Evolutionary conservation across 2,329 filamentous ascomycete species (phyloP).

Genomic region (Epichloe uncinata): DNA sequence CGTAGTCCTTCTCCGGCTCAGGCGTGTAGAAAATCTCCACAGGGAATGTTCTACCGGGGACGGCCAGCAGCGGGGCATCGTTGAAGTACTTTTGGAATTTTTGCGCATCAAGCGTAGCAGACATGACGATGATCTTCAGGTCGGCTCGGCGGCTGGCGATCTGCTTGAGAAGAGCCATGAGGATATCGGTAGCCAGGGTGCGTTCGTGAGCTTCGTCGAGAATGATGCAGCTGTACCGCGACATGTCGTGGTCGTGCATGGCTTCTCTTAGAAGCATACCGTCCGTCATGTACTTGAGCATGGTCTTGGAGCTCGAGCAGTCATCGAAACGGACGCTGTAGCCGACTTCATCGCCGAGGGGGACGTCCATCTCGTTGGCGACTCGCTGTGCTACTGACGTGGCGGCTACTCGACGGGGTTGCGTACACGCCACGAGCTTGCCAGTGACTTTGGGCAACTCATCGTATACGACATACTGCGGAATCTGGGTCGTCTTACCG

Average conservation of each 20-base stretch:
- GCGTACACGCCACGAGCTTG: conserved; percentile 94
- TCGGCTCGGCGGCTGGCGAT: conserved; percentile 71
- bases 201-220: conserved; percentile 97
- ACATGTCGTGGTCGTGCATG: conserved; percentile 88
- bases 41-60: conserved; percentile 87
- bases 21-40: conserved; percentile 98
- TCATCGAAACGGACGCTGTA: conserved; percentile 99
- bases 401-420: conserved; percentile 91
- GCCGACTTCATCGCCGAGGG: conserved; percentile 84
- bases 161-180: conserved; percentile 94
- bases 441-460: conserved; percentile 75
- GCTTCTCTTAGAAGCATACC: conserved; percentile 96
- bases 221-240: conserved; percentile 92
- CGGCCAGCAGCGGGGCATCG: conserved; percentile 81
- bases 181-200: conserved; percentile 89
- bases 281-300: conserved; percentile 99
- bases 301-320: conserved; percentile 73
- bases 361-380: conserved; percentile 89
- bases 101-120: conserved; percentile 89
- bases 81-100: conserved; percentile 98
- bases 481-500: conserved; percentile 97
- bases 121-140: conserved; percentile 98
- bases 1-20: conserved; percentile 90
- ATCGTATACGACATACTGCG: conserved; percentile 95
- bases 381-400: conserved; percentile 99